phyloP scores from a whole-genome alignment of 768 basidiomycete species.

The Lepiota brunneoincarnata region DNA sequence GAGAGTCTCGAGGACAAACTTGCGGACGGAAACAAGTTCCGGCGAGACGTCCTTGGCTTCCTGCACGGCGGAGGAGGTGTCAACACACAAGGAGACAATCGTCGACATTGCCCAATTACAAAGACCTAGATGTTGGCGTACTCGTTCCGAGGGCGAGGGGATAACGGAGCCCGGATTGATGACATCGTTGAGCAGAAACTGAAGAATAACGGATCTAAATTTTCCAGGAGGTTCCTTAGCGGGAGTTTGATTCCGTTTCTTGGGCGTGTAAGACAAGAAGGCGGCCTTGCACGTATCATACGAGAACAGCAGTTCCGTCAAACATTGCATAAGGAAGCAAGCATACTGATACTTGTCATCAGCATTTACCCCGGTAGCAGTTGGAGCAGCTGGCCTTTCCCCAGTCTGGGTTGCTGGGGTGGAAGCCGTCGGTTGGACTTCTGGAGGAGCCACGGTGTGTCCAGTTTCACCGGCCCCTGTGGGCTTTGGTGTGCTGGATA shows the following conservation, averaged over 20 bases:
- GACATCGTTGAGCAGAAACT: conserved; percentile 81
- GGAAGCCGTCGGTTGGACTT: neutral
- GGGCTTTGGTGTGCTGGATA: neutral
- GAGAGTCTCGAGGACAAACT: conserved; percentile 87
- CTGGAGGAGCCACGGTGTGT: neutral
- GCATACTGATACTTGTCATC: conserved; percentile 50
- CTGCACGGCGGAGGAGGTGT: conserved; percentile 54
- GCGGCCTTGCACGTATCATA: conserved; percentile 89
- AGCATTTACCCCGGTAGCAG: neutral
- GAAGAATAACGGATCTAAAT: conserved; percentile 62
- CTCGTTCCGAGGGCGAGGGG: conserved; percentile 52
- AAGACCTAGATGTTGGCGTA: conserved; percentile 55
- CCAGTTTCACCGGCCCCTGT: neutral
- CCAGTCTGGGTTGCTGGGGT: neutral
- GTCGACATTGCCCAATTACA: conserved; percentile 90
- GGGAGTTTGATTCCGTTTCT: conserved; percentile 57
- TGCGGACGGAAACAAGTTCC: conserved; percentile 87
- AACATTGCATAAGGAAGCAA: conserved; percentile 86
- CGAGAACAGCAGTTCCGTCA: conserved; percentile 91
- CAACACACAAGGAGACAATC: conserved; percentile 90
- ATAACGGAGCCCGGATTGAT: conserved; percentile 75
- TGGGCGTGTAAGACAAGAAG: conserved; percentile 77
- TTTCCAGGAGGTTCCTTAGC: conserved; percentile 64
- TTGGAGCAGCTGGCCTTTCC: neutral
- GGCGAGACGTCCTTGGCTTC: conserved; percentile 75